Evolutionary conservation across 768 basidiomycete genomes (phyloP).

Genomic region (Termitomyces sp.): DNA sequence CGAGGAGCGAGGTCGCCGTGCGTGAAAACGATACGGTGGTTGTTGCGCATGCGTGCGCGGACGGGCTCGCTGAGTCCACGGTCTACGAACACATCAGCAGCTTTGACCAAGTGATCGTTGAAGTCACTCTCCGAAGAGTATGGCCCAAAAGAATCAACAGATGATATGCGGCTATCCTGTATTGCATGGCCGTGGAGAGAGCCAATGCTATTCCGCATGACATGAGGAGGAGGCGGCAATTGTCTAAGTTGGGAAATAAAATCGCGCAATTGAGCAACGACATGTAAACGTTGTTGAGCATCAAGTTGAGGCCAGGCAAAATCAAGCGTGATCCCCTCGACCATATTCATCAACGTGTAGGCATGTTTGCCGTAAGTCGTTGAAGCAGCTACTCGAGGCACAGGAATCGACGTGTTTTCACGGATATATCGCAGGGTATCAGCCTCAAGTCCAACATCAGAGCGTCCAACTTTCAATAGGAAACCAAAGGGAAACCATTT

Average conservation of each 20-base stretch:
- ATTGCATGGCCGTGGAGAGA: conserved; percentile 9
- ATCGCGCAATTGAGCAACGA: conserved; percentile 6
- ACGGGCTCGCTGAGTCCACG: conserved; percentile 6
- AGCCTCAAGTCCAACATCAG: conserved; percentile 7
- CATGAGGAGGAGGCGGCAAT: conserved; percentile 3
- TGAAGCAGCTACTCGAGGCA: conserved; percentile 6
- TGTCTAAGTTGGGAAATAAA: conserved; percentile 5
- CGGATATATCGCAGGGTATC: conserved; percentile 11
- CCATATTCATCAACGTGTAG: conserved; percentile 6
- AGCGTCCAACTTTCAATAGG: conserved; percentile 5
- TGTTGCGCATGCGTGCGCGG: conserved; percentile 4
- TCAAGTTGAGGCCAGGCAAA: conserved; percentile 4
- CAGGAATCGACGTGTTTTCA: conserved; percentile 9
- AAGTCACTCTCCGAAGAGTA: conserved; percentile 6
- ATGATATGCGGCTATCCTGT: conserved; percentile 7
- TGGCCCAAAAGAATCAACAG: conserved; percentile 1
- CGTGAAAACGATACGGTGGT: conserved; percentile 23
- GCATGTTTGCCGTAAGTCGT: conserved; percentile 3
- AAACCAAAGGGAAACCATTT: conserved; percentile 12
- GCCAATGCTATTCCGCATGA: background rate
- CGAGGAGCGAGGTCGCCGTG: conserved; percentile 40
- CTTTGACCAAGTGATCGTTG: conserved; percentile 8
- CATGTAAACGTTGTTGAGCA: conserved; percentile 7
- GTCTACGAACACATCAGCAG: conserved; percentile 7
- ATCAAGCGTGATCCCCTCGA: conserved; percentile 2